These are phyloP conservation scores for Dictyostelium citrinum DNA, from an alignment of 78 protist genomes.

Conservation along the genomic window DNA sequence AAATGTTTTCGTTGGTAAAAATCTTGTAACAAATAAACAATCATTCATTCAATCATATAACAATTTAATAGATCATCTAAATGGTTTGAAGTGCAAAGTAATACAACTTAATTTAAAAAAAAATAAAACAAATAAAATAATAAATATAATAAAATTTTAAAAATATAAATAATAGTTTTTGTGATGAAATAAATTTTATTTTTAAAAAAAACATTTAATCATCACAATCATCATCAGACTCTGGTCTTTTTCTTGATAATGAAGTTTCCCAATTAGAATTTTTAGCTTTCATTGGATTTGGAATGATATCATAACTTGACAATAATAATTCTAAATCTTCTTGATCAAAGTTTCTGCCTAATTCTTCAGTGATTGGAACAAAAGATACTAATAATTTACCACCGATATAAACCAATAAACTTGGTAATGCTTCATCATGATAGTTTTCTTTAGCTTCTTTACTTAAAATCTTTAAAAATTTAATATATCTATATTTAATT, in stretches of 20 bases:
- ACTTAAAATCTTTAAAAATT: conserved; percentile 47
- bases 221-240: conserved; percentile 15
- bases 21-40: no score
- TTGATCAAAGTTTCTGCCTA: conserved; percentile 41
- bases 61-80: no score
- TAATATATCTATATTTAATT: conserved; percentile 42
- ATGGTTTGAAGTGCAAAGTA: no score
- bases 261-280: conserved; percentile 21
- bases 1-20: no score
- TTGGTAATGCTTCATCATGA: conserved; percentile 74
- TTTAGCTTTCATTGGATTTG: conserved; percentile 28
- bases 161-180: not conserved
- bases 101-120: no score
- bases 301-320: conserved; percentile 57
- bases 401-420: conserved; percentile 42
- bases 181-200: not conserved
- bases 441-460: conserved; percentile 56
- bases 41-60: no score
- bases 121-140: not conserved
- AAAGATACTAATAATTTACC: conserved; percentile 59
- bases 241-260: not conserved
- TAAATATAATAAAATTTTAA: no score
- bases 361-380: conserved; percentile 60
- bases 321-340: conserved; percentile 58
- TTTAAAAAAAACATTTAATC: not conserved